Evolutionary conservation across 2,329 filamentous ascomycete species (phyloP).

Genomic region (Beauveria scarabaeidicola): DNA sequence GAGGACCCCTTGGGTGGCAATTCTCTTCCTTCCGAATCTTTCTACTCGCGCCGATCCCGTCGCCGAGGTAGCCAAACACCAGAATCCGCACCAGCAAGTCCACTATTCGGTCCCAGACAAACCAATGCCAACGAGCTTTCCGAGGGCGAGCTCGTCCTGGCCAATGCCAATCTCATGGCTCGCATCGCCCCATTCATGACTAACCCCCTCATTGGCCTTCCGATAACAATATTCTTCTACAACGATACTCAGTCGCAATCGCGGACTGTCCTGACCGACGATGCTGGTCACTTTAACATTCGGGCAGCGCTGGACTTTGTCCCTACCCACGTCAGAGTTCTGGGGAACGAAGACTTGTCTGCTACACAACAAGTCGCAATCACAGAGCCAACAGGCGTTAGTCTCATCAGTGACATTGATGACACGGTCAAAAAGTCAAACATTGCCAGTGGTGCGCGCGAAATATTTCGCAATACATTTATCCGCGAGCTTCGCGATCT

Average conservation of each 20-base stretch:
- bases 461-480: constrained; percentile 95
- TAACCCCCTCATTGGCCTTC: constrained; percentile 64
- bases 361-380: constrained; percentile 70
- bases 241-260: constrained; percentile 77
- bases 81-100: constrained; percentile 35
- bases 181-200: constrained; percentile 85
- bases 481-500: constrained; percentile 76
- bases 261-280: constrained; percentile 74
- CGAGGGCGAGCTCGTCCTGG: constrained; percentile 64
- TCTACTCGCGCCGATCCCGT: constrained; percentile 19
- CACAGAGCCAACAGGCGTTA: constrained; percentile 72
- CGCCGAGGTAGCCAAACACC: constrained; percentile 28
- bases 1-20: constrained; percentile 48
- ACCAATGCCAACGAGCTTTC: constrained; percentile 52
- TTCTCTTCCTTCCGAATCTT: constrained; percentile 22
- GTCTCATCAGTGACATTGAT: constrained; percentile 93
- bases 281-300: constrained; percentile 78
- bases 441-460: constrained; percentile 75
- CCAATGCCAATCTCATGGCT: constrained; percentile 82
- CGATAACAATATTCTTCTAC: constrained; percentile 93
- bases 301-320: constrained; percentile 80
- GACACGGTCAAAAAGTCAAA: constrained; percentile 96
- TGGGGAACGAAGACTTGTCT: constrained; percentile 79
- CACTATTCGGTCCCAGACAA: constrained; percentile 30
- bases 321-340: constrained; percentile 78